Conservation (phyloP, 1,284 basidiomycete species). For the Naganishia sp. region DNA sequence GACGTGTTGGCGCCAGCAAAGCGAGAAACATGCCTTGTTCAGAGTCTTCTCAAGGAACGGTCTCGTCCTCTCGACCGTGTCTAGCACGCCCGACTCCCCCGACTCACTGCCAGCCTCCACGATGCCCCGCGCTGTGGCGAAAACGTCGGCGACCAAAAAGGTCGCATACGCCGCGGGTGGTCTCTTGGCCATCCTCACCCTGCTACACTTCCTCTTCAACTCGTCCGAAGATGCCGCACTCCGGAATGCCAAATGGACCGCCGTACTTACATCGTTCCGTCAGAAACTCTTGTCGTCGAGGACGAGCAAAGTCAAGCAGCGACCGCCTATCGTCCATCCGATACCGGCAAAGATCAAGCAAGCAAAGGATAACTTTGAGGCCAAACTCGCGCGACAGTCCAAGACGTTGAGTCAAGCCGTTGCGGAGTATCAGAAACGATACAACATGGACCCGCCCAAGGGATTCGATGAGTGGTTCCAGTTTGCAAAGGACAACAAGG, state of each 20-base stretch:
- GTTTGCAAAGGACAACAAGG: conserved; percentile 71
- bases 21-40: background rate
- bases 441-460: conserved; percentile 74
- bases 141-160: conserved; percentile 21
- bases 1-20: no score
- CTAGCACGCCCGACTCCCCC: no score
- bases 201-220: conserved; percentile 22
- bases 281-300: conserved; percentile 48
- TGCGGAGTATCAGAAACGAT: conserved; percentile 73
- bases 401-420: conserved; percentile 72
- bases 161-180: conserved; percentile 21
- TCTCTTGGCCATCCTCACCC: conserved; percentile 24
- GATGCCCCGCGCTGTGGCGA: conserved; percentile 10
- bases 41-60: background rate
- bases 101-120: no score
- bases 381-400: conserved; percentile 72
- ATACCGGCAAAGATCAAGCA: conserved; percentile 78
- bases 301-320: conserved; percentile 38
- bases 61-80: background rate
- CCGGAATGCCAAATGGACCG: conserved; percentile 49
- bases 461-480: conserved; percentile 88
- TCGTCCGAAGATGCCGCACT: conserved; percentile 32
- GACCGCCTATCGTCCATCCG: conserved; percentile 63
- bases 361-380: conserved; percentile 67
- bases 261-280: conserved; percentile 51